These are phyloP conservation scores for Eutrema heterophyllum DNA, from an alignment of 345 rosid species.

Conservation along the genomic window DNA sequence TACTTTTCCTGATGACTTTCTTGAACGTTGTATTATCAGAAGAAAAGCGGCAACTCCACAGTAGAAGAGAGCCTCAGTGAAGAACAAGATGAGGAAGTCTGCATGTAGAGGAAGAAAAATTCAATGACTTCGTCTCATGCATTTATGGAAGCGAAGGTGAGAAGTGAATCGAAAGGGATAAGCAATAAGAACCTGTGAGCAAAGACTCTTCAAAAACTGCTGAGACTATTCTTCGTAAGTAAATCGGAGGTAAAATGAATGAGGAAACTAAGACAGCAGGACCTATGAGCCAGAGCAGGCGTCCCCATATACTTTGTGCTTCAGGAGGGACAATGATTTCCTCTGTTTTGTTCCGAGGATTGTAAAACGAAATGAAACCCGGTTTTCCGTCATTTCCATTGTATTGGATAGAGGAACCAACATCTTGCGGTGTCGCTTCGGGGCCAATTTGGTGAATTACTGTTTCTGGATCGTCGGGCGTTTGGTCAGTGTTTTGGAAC, in stretches of 20 bases:
- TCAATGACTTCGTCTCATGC: neutral
- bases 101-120: constrained; percentile 27
- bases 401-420: constrained; percentile 33
- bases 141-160: neutral
- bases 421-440: constrained; percentile 37
- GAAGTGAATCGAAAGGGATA: neutral
- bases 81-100: constrained; percentile 97
- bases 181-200: constrained; percentile 59
- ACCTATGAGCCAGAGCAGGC: constrained; percentile 72
- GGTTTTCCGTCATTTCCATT: constrained; percentile 64
- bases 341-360: constrained; percentile 42
- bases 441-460: constrained; percentile 25
- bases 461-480: constrained; percentile 33
- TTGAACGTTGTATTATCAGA: constrained; percentile 55
- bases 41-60: constrained; percentile 79
- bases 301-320: constrained; percentile 42
- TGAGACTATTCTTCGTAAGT: constrained; percentile 73
- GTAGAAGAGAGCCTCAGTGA: constrained; percentile 96
- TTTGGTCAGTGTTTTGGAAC: constrained; percentile 35
- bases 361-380: constrained; percentile 78
- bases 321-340: constrained; percentile 27
- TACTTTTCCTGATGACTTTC: constrained; percentile 40
- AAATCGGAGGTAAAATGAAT: constrained; percentile 81
- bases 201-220: constrained; percentile 86
- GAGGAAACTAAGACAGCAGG: constrained; percentile 91